Conservation (phyloP, 1,139 yeast species). For the Zygosaccharomyces sapae region DNA sequence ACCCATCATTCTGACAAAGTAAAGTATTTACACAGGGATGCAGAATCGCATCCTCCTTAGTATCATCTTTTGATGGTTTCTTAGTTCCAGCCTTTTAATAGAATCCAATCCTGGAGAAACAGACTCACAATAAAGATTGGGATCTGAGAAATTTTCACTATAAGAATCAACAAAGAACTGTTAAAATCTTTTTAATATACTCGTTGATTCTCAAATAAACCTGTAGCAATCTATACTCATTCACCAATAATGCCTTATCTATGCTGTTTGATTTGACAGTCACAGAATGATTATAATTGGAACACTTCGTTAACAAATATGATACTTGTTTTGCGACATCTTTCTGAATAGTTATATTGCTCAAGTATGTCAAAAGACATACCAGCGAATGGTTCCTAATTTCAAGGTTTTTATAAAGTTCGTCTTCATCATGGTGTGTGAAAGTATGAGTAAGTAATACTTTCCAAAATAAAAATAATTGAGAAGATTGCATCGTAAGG, state of each 20-base stretch:
- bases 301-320: conserved; percentile 42
- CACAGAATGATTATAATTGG: conserved; percentile 34
- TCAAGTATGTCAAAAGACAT: conserved; percentile 44
- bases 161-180: conserved; percentile 44
- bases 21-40: conserved; percentile 26
- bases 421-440: conserved; percentile 37
- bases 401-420: conserved; percentile 43
- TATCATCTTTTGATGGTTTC: conserved; percentile 21
- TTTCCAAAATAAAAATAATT: conserved; percentile 76
- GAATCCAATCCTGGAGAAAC: conserved; percentile 25
- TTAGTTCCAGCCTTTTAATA: conserved; percentile 18
- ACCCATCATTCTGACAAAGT: conserved; percentile 38
- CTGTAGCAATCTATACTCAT: conserved; percentile 44
- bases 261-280: conserved; percentile 22
- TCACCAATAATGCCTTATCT: conserved; percentile 35
- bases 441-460: conserved; percentile 55
- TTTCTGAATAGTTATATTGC: conserved; percentile 36
- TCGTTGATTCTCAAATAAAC: conserved; percentile 42
- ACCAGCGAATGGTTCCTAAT: conserved; percentile 46
- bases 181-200: conserved; percentile 42
- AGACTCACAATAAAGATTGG: conserved; percentile 34
- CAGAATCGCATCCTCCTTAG: conserved; percentile 23
- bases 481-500: conserved; percentile 68
- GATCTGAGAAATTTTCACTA: conserved; percentile 44
- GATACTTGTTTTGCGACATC: conserved; percentile 44